Evolutionary conservation across 768 basidiomycete species (phyloP), one percentile per base, ranked within the genome.

Genomic region (Pisolithus sp.): DNA sequence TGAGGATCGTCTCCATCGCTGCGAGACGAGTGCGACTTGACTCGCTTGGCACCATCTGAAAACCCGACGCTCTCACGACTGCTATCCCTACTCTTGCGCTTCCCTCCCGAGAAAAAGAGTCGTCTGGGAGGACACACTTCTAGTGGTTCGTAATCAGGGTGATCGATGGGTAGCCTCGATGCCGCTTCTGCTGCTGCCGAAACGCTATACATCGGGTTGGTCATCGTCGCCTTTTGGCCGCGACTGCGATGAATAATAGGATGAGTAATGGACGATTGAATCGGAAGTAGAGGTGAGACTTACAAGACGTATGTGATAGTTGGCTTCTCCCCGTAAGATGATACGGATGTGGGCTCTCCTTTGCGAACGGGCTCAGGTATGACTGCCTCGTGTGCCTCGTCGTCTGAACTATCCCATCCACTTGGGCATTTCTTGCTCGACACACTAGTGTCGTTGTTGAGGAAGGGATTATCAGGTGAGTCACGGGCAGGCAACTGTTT

Each of bases 241-340:
- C 86, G 86, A 74, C 86, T 88, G 46, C 28, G 15, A 26, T 8
- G 26, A n/a, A 15, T 8, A n/a, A 15, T 8, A 13, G 15, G 28
- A 18, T 41, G 43, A 30, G 10, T 43, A 24, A 23, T 20, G 9
- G 48, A 18, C 30, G 9, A 49, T 4, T 20, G 7, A 20, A 9
- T 15, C 36, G 28, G 46, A 21, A 45, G 20, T 12, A 46, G 45
- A 42, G 28, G 20, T 37, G 36, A 36, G 4, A 79, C 85, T 60
- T 65, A 88, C 86, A 88, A 88, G 44, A 89, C 86, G 60, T 84
- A 85, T 24, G 80, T 80, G 48, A 88, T 69, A 2, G 76, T 85
- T 0, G 82, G 81, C 58, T 76, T 77, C 62, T 87, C 86, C 31
- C 75, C 70, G 36, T 61, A 61, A 6, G 63, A 38, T 3, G 68